Conservation (phyloP, 163 green algal species). For the Scenedesmus sp. region DNA sequence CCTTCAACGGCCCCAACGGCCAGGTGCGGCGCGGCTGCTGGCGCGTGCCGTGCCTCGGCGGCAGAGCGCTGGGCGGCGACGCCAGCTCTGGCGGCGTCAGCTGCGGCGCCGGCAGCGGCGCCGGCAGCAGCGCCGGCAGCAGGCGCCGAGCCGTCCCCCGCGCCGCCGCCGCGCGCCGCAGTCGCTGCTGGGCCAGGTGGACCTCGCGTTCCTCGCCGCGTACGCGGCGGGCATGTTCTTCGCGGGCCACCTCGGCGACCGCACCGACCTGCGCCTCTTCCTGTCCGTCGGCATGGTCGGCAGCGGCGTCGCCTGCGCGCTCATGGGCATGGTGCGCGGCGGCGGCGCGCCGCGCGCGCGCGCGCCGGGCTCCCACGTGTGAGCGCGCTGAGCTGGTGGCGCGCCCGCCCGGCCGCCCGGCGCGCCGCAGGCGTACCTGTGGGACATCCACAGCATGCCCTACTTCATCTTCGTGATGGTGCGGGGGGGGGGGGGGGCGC, state of each 20-base stretch:
- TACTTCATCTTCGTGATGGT: slow-evolving; percentile 86
- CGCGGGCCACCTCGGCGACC: slow-evolving; percentile 88
- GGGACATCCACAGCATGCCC: slow-evolving; percentile 79
- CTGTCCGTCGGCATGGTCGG: slow-evolving; percentile 68
- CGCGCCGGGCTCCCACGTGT: background rate
- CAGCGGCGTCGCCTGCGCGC: slow-evolving; percentile 40
- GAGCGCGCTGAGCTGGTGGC: background rate
- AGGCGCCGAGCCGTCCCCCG: too few species aligned
- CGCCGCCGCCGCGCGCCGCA: too few species aligned
- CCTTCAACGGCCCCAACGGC: slow-evolving; percentile 85
- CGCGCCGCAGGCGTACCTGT: slow-evolving; percentile 77
- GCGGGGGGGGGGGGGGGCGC: background rate
- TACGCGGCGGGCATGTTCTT: slow-evolving; percentile 95
- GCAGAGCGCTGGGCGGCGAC: too few species aligned
- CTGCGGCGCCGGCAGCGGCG: too few species aligned
- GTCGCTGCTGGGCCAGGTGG: slow-evolving; percentile 81
- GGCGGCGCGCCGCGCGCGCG: background rate
- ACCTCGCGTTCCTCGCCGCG: slow-evolving; percentile 88
- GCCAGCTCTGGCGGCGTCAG: too few species aligned
- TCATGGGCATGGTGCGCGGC: slow-evolving; percentile 39
- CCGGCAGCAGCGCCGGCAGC: too few species aligned
- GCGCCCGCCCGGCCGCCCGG: background rate
- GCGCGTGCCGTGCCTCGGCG: too few species aligned
- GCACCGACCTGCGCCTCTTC: slow-evolving; percentile 89
- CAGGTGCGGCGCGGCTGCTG: too few species aligned